Evolutionary conservation across 768 basidiomycete genomes (phyloP).

Genomic region (Boletus vermiculosoides): DNA sequence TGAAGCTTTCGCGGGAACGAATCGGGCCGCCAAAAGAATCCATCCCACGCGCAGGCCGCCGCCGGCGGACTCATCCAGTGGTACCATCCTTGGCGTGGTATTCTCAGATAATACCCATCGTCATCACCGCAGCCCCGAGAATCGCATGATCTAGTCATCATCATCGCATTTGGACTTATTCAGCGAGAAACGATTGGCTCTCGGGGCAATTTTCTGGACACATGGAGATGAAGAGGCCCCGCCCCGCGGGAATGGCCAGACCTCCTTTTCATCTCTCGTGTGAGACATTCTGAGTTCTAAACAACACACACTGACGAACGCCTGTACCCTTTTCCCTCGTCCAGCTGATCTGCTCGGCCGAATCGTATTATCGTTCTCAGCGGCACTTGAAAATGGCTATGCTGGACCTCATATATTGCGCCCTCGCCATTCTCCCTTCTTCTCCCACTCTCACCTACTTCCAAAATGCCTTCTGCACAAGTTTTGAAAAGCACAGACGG

Average conservation of each 20-base stretch:
- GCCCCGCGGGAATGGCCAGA: not conserved
- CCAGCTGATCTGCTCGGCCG: conserved; percentile 3
- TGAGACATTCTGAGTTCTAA: conserved; percentile 14
- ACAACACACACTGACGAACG: not conserved
- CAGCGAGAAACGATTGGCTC: not conserved
- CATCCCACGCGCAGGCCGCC: conserved; percentile 1
- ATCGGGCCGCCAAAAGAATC: conserved; percentile 11
- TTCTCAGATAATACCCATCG: not conserved
- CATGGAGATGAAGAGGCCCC: not conserved
- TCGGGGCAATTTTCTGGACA: not conserved
- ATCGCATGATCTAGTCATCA: not conserved
- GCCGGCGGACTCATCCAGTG: too few relatives aligned
- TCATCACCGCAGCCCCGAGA: not conserved
- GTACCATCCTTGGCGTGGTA: not conserved
- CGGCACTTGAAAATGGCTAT: conserved; percentile 25
- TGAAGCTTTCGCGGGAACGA: conserved; percentile 19
- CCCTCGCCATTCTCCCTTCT: not conserved
- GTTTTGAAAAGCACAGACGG: conserved; percentile 53
- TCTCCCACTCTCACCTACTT: conserved; percentile 2
- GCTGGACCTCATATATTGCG: conserved; percentile 12
- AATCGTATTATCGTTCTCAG: conserved; percentile 20
- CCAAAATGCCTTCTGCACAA: conserved; percentile 63
- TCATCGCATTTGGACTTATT: not conserved
- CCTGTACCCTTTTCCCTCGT: conserved; percentile 2
- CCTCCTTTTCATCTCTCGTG: not conserved